Base-by-base conservation (phyloP, 495 filamentous ascomycete genomes). In the Trichoderma asperelloides region DNA sequence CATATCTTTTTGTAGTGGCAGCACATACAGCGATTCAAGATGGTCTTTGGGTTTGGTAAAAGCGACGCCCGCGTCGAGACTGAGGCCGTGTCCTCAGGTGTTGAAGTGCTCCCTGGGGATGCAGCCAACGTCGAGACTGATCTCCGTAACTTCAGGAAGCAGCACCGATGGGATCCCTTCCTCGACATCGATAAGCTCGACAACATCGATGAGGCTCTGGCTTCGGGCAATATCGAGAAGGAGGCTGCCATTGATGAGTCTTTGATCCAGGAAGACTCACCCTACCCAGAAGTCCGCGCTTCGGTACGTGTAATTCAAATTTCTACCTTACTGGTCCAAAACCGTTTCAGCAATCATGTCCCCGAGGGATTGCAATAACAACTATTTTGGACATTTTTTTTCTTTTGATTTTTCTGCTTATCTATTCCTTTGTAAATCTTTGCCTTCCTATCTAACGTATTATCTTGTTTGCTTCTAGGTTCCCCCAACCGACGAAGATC, bases 141-240 rank as follows among this genome's bases (percentile, higher is more conserved):
- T 27, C 66, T 68, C 6, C 28, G 40, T 3, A 68, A 68, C 30
- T 76, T 85, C 62, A 80, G 83, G 70, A 76, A 78, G 25, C 79
- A 81, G 41, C 85, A 87, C 64, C 78, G 81, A 67, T 85, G 85
- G 82, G 86, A 89, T 65, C 84, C 85, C 21, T 88, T 88, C 69
- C 68, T 89, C 40, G 79, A 83, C 4, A 75, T 82, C 28, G 81
- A 87, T 30, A 75, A 84, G 15, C 73, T 79, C 55, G 78, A 85
- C 37, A 80, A 79, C 63, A 76, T 87, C 21, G 80, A 85, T 27
- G 78, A 81, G 25, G 82, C 79, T 8, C 75, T 86, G n/a, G 66
- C 79, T 45, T 79, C 80, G 2, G 69, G 75, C 28, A 78, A 86
- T 71, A 71, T 76, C 21, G 78, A 79, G 63, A 74, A 78, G 23